phyloP scores from a whole-genome alignment of 106 monocot genomes.

The Cymbidium sinense region DNA sequence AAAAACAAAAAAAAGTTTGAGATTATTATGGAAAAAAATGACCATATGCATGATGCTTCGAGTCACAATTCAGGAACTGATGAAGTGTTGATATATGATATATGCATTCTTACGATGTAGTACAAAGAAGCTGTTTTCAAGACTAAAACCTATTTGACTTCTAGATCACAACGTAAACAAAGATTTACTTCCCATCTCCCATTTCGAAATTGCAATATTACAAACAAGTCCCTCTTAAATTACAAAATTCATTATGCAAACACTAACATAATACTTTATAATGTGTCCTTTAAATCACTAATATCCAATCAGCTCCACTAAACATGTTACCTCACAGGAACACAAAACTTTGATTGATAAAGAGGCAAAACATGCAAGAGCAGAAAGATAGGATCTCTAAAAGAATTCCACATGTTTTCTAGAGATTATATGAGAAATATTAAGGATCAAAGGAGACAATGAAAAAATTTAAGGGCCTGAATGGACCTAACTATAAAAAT shows the following conservation, averaged over 20 bases:
- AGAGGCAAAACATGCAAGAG: background rate
- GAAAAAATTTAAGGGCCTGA: background rate
- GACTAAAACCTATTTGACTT: background rate
- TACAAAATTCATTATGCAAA: background rate
- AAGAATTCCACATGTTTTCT: background rate
- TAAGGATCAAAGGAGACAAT: background rate
- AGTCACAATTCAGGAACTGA: background rate
- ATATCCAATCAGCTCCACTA: background rate
- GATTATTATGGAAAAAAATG: conserved; percentile 1
- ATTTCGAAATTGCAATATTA: background rate
- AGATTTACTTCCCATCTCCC: background rate
- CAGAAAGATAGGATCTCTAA: background rate
- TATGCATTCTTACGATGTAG: background rate
- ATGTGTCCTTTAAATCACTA: background rate
- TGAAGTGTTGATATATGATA: background rate
- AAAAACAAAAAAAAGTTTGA: background rate
- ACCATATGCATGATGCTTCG: background rate
- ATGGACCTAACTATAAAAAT: background rate
- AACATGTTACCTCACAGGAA: background rate
- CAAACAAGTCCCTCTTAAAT: background rate
- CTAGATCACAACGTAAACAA: background rate
- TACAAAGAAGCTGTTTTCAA: background rate
- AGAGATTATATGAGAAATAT: background rate
- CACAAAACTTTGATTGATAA: background rate
- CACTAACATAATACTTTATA: background rate